phyloP scores from a whole-genome alignment of 495 filamentous ascomycete genomes.

The Elasticomyces elasticus region DNA sequence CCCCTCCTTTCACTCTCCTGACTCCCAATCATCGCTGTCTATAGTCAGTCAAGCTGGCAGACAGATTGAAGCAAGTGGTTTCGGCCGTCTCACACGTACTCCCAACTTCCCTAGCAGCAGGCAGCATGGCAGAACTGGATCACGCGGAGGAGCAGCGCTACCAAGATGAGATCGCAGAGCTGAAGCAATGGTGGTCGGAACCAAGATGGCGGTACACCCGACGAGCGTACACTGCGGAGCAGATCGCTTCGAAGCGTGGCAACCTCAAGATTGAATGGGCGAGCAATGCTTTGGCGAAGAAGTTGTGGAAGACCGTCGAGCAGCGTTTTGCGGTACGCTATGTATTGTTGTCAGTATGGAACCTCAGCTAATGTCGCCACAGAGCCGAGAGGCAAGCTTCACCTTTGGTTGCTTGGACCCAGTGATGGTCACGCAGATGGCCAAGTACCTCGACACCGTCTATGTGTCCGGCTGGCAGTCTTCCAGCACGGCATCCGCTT shows the following conservation, averaged over 20 bases:
- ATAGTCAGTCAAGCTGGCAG: conserved; percentile 21
- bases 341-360: not conserved
- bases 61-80: conserved; percentile 19
- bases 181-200: conserved; percentile 91
- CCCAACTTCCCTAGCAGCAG: not conserved
- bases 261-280: conserved; percentile 86
- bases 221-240: conserved; percentile 87
- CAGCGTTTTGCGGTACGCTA: conserved; percentile 61
- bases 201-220: conserved; percentile 87
- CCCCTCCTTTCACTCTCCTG: not conserved
- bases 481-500: conserved; percentile 86
- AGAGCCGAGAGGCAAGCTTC: conserved; percentile 77
- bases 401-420: conserved; percentile 97
- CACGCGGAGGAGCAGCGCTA: conserved; percentile 72
- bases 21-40: not conserved
- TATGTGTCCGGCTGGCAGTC: conserved; percentile 99
- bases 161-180: conserved; percentile 67
- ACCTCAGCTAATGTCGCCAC: conserved; percentile 1
- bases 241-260: conserved; percentile 91
- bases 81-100: conserved; percentile 15
- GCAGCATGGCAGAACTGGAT: conserved; percentile 6
- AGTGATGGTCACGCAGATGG: conserved; percentile 98
- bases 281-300: conserved; percentile 79
- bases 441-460: conserved; percentile 95
- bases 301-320: conserved; percentile 88